A percentile compares a stretch with the other conserved stretches of the same genome.
These are phyloP conservation scores for Phytophthora ramorum DNA, from an alignment of 352 stramenopile species.

Conservation along the genomic window DNA sequence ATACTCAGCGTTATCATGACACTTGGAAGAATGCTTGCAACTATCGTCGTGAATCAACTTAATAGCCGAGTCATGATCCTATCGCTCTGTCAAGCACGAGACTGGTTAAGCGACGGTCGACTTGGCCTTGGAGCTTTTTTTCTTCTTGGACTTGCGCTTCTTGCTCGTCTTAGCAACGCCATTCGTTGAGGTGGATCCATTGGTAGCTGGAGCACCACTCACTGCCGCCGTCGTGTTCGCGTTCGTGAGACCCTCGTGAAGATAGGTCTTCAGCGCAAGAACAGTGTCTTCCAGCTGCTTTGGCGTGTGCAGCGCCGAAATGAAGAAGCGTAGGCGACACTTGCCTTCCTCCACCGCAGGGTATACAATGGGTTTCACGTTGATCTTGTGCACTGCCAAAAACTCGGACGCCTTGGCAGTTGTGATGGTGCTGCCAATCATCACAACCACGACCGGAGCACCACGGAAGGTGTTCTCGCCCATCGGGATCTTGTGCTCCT, in stretches of 20 bases:
- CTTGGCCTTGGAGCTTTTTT: slow-evolving; percentile 29
- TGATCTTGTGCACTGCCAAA: slow-evolving; percentile 62
- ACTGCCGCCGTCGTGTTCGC: slow-evolving; percentile 1
- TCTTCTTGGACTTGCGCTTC: slow-evolving; percentile 37
- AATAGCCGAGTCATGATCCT: neutral
- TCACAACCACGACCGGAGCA: slow-evolving; percentile 82
- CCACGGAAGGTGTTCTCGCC: slow-evolving; percentile 66
- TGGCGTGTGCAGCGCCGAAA: slow-evolving; percentile 77
- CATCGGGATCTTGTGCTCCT: slow-evolving; percentile 68
- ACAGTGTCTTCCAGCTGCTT: slow-evolving; percentile 74
- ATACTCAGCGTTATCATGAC: neutral
- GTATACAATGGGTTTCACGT: slow-evolving; percentile 89
- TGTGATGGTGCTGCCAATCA: slow-evolving; percentile 80
- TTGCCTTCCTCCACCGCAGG: slow-evolving; percentile 87
- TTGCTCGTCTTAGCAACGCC: slow-evolving; percentile 15
- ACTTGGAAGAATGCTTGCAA: neutral
- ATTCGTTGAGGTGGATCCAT: slow-evolving; percentile 1
- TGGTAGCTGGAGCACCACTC: slow-evolving; percentile 2
- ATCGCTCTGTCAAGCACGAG: neutral
- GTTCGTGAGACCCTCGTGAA: slow-evolving; percentile 25
- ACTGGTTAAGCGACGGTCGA: slow-evolving; percentile 3
- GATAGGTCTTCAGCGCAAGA: slow-evolving; percentile 43
- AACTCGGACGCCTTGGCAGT: slow-evolving; percentile 78
- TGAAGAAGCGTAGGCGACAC: slow-evolving; percentile 87
- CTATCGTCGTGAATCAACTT: neutral